Percentiles rank a stretch among this genome's conserved stretches.
Evolutionary conservation across 1,139 yeast genomes (phyloP).

Genomic region (Debaryomyces udenii): DNA sequence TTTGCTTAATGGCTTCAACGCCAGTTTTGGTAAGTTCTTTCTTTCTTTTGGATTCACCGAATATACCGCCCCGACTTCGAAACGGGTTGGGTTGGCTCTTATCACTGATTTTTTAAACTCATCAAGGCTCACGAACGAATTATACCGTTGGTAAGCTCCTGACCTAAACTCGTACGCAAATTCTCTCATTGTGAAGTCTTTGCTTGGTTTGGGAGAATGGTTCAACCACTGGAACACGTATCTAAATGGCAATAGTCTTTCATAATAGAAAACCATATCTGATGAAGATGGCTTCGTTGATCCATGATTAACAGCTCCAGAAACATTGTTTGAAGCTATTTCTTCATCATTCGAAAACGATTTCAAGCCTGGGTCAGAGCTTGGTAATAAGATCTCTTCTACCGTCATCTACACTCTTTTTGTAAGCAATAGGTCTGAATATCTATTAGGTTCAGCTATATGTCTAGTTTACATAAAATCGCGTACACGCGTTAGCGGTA

Average conservation of each 20-base stretch:
- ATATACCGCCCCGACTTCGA: conserved; percentile 94
- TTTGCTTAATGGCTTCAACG: conserved; percentile 79
- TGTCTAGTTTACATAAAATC: neutral
- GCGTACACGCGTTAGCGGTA: conserved; percentile 4
- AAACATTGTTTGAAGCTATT: neutral
- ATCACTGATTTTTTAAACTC: conserved; percentile 80
- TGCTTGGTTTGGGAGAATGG: conserved; percentile 72
- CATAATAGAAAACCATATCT: conserved; percentile 78
- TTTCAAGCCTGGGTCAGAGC: neutral
- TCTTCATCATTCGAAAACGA: conserved; percentile 4
- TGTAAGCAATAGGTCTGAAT: neutral
- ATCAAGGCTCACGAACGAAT: conserved; percentile 65
- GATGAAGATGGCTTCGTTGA: conserved; percentile 55
- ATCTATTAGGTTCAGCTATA: neutral
- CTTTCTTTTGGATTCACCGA: conserved; percentile 84
- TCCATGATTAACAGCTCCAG: neutral
- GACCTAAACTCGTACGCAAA: conserved; percentile 88
- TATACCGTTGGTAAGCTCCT: conserved; percentile 89
- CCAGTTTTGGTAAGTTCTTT: conserved; percentile 74
- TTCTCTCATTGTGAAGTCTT: conserved; percentile 85
- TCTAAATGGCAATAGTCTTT: conserved; percentile 69
- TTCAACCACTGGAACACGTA: conserved; percentile 84
- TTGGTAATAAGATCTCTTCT: conserved; percentile 1
- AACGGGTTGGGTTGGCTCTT: conserved; percentile 80
- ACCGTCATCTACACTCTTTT: conserved; percentile 8